phyloP scores from a whole-genome alignment of 2,329 filamentous ascomycete species.

The Curvularia lunata region DNA sequence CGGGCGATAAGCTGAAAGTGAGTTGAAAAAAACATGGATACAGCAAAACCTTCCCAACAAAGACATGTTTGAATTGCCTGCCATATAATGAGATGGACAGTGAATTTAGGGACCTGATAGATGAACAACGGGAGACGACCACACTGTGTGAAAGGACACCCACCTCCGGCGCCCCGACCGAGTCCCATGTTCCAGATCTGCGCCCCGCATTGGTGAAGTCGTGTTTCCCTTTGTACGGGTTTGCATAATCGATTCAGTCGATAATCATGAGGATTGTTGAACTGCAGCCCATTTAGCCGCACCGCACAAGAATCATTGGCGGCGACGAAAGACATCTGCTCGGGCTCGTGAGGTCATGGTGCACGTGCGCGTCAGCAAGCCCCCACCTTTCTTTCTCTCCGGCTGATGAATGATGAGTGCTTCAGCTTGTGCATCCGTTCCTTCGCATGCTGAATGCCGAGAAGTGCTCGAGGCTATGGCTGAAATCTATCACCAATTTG shows the following conservation, averaged over 20 bases:
- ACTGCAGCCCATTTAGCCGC: constrained; percentile 27
- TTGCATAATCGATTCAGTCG: not conserved
- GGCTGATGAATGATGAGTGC: constrained; percentile 18
- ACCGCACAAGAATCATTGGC: constrained; percentile 6
- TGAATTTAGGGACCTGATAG: not conserved
- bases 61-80: not conserved
- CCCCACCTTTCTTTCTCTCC: constrained; percentile 1
- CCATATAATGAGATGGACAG: not conserved
- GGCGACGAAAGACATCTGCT: constrained; percentile 2
- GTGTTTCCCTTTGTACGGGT: not conserved
- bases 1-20: constrained; percentile 11
- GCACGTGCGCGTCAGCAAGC: constrained; percentile 25
- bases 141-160: constrained; percentile 1
- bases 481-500: constrained; percentile 8
- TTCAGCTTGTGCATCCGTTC: constrained; percentile 7
- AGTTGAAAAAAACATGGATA: not conserved
- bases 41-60: not conserved
- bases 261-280: constrained; percentile 19
- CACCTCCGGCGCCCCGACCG: constrained; percentile 2
- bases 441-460: constrained; percentile 6
- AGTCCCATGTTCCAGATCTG: constrained; percentile 19
- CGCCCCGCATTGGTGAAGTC: constrained; percentile 12
- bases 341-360: constrained; percentile 8
- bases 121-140: not conserved
- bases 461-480: constrained; percentile 8